Conservation (phyloP, 2,329 filamentous ascomycete species). For the Phialemoniopsis sp. region DNA sequence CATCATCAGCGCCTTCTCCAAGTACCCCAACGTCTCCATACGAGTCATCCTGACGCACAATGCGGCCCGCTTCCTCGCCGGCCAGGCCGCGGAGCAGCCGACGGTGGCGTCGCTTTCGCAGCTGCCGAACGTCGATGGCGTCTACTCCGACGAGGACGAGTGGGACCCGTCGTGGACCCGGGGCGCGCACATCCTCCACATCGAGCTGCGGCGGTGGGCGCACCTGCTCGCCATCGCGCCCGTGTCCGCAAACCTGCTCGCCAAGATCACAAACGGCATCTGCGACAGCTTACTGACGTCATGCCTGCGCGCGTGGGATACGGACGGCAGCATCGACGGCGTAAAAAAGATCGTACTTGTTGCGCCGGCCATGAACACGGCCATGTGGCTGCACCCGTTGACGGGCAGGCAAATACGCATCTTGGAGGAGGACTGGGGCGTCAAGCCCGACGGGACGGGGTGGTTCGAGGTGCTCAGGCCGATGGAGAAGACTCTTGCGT, state of each 20-base stretch:
- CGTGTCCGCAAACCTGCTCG: conserved; percentile 78
- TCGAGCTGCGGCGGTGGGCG: conserved; percentile 78
- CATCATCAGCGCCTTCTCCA: conserved; percentile 56
- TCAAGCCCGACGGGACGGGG: conserved; percentile 28
- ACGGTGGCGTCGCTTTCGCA: conserved; percentile 51
- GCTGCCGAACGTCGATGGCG: conserved; percentile 70
- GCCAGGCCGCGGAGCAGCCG: conserved; percentile 76
- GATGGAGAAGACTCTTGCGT: conserved; percentile 74
- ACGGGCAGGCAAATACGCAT: conserved; percentile 68
- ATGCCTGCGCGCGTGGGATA: conserved; percentile 86
- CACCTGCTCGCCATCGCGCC: conserved; percentile 78
- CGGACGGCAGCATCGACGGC: conserved; percentile 54
- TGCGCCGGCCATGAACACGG: conserved; percentile 77
- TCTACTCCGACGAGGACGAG: conserved; percentile 83
- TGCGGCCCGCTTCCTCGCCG: conserved; percentile 70
- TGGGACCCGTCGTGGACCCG: conserved; percentile 76
- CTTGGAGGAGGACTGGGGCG: conserved; percentile 72
- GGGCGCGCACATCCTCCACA: conserved; percentile 80
- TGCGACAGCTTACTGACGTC: conserved; percentile 71
- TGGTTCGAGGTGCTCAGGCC: conserved; percentile 73
- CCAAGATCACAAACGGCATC: conserved; percentile 75
- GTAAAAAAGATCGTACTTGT: conserved; percentile 67
- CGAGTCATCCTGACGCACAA: conserved; percentile 77
- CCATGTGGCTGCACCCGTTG: conserved; percentile 85
- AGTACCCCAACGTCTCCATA: conserved; percentile 56